Percentiles rank a stretch among this genome's conserved stretches.
phyloP scores from a whole-genome alignment of 2,329 filamentous ascomycete species.

The Alternaria angustiovoidea region DNA sequence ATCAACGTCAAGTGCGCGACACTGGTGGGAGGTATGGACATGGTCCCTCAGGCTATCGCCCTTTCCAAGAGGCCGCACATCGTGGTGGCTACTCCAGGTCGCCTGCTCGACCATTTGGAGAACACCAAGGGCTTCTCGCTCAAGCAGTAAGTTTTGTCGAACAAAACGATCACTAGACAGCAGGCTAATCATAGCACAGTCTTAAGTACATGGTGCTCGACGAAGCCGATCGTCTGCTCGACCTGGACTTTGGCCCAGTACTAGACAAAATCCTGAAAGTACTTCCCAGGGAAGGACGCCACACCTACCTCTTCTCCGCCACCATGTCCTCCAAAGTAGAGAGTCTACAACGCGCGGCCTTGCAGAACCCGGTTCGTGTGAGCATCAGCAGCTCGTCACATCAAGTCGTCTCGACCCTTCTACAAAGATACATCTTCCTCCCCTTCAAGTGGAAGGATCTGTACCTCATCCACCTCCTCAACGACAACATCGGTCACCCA shows the following conservation, averaged over 20 bases:
- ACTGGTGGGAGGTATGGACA: conserved; percentile 93
- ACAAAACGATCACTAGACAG: not conserved
- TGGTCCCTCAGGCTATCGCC: conserved; percentile 89
- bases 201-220: conserved; percentile 94
- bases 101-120: conserved; percentile 67
- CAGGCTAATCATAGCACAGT: conserved; percentile 59
- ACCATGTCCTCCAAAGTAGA: conserved; percentile 96
- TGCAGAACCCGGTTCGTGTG: conserved; percentile 84
- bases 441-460: conserved; percentile 81
- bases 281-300: conserved; percentile 66
- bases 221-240: conserved; percentile 89
- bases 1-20: conserved; percentile 89
- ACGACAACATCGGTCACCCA: conserved; percentile 85
- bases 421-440: conserved; percentile 87
- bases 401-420: conserved; percentile 87
- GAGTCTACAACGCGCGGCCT: conserved; percentile 85
- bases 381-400: conserved; percentile 84
- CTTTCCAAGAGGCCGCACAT: conserved; percentile 97
- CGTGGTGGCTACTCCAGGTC: conserved; percentile 82
- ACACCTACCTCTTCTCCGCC: conserved; percentile 85
- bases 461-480: conserved; percentile 85
- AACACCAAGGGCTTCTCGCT: conserved; percentile 93
- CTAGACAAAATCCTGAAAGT: conserved; percentile 94
- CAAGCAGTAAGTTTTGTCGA: not conserved
- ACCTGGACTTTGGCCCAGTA: conserved; percentile 92